Evolutionary conservation across 441 rosid genomes (phyloP).

Genomic region (Jatropha podagrica): DNA sequence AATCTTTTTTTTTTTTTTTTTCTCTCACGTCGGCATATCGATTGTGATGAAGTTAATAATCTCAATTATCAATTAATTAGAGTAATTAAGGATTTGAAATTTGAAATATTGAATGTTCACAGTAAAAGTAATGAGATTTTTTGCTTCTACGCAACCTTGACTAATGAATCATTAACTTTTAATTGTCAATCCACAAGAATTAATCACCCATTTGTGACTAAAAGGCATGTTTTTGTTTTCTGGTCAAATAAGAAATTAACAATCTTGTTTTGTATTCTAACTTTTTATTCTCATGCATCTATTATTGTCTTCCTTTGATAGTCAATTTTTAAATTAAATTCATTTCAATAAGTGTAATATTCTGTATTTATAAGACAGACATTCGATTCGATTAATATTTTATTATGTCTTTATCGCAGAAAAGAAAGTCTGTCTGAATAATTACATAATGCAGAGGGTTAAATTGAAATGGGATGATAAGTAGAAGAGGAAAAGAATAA

Average conservation of each 20-base stretch:
- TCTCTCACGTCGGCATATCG: too few species aligned
- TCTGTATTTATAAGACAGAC: too few species aligned
- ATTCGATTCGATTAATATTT: too few species aligned
- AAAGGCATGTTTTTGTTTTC: background rate
- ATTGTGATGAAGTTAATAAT: too few species aligned
- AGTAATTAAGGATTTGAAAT: background rate
- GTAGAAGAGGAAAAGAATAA: background rate
- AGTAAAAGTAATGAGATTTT: background rate
- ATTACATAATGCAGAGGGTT: background rate
- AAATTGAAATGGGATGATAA: conserved; percentile 3
- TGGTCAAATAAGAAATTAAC: conserved; percentile 15
- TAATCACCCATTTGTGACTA: background rate
- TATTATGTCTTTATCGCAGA: conserved; percentile 12
- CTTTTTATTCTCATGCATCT: conserved; percentile 2
- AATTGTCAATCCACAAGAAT: conserved; percentile 9
- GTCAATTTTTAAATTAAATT: too few species aligned
- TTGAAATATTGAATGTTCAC: too few species aligned
- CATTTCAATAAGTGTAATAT: too few species aligned
- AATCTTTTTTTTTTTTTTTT: too few species aligned
- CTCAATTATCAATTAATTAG: background rate
- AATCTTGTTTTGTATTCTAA: background rate
- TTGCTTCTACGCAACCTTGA: conserved; percentile 28
- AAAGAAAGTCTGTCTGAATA: background rate
- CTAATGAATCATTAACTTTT: background rate
- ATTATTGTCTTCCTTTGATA: background rate